These are phyloP conservation scores for Pseudogymnoascus sp. DNA, from an alignment of 2,329 filamentous ascomycete genomes.

Conservation along the genomic window DNA sequence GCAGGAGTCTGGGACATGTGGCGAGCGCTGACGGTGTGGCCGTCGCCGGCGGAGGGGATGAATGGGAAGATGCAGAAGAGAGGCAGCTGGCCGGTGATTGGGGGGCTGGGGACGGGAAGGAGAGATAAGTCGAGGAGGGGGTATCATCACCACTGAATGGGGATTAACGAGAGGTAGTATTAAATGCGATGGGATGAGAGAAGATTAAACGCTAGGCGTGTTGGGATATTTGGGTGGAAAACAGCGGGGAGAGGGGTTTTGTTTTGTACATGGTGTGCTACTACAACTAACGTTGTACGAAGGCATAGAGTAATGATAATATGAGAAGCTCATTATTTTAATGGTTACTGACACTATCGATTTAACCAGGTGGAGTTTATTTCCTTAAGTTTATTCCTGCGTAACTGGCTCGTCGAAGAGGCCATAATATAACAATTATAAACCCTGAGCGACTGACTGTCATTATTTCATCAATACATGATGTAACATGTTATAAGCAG, in stretches of 20 bases:
- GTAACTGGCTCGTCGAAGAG: too few species aligned
- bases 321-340: not conserved
- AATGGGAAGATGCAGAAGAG: constrained; percentile 11
- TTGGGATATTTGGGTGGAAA: not conserved
- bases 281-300: not conserved
- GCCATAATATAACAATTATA: too few species aligned
- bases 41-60: not conserved
- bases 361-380: too few species aligned
- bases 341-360: not conserved
- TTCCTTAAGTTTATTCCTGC: too few species aligned
- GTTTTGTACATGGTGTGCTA: not conserved
- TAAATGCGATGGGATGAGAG: constrained; percentile 14
- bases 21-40: constrained; percentile 32
- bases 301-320: not conserved
- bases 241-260: not conserved
- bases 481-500: too few species aligned
- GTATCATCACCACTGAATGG: not conserved
- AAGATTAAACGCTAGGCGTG: constrained; percentile 13
- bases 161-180: constrained; percentile 14
- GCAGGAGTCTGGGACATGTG: constrained; percentile 81
- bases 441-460: too few species aligned
- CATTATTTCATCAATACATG: too few species aligned
- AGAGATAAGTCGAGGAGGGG: constrained; percentile 11
- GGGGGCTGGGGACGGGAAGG: constrained; percentile 11
- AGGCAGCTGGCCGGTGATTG: constrained; percentile 5